Conservation (phyloP, 1,284 basidiomycete genomes). For the Gomphus sp. region DNA sequence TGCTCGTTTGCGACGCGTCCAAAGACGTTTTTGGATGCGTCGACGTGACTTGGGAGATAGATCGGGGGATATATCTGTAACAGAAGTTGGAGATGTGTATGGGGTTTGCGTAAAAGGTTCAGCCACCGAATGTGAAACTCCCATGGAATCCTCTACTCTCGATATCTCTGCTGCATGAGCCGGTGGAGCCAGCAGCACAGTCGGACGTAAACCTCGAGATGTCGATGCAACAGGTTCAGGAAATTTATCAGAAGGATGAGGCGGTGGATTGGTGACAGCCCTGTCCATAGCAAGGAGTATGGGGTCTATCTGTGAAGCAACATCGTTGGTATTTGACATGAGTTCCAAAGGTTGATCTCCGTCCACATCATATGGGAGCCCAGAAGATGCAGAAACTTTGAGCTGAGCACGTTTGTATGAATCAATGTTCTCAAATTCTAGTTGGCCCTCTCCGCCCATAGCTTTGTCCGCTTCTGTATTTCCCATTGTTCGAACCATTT, state of each 20-base stretch:
- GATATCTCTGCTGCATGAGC: not conserved
- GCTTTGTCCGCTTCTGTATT: slow-evolving; percentile 10
- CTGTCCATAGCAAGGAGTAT: not conserved
- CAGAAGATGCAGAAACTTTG: not conserved
- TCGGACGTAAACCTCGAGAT: not conserved
- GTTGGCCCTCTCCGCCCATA: not conserved
- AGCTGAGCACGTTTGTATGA: not conserved
- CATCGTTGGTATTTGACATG: not conserved
- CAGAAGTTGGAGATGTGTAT: not conserved
- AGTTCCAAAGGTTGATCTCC: not conserved
- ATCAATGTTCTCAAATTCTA: not conserved
- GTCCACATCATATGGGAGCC: not conserved
- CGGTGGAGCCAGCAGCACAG: not conserved
- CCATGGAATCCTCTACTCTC: not conserved
- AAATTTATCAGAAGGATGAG: not conserved
- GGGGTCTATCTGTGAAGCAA: not conserved
- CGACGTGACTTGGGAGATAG: slow-evolving; percentile 48
- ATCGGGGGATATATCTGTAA: slow-evolving; percentile 6
- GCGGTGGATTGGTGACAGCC: not conserved
- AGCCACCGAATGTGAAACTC: not conserved
- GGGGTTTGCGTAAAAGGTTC: not conserved
- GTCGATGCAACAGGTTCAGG: not conserved
- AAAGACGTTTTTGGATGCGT: slow-evolving; percentile 49
- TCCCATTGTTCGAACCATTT: slow-evolving; percentile 32
- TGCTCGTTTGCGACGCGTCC: slow-evolving; percentile 66